phyloP scores from a whole-genome alignment of 1,139 yeast species.

The Debaryomyces sp. region DNA sequence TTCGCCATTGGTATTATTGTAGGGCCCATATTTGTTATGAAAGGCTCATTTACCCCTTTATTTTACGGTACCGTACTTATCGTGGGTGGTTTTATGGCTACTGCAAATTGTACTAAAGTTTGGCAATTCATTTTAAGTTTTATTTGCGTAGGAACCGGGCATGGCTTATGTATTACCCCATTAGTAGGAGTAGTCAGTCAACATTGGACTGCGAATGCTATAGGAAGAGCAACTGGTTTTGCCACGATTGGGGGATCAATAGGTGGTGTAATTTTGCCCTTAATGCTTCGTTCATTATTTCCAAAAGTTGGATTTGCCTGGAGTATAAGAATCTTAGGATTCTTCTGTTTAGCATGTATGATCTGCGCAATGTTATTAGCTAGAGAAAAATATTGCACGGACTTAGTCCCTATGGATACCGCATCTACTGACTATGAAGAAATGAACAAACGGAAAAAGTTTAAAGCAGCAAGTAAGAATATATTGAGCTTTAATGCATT shows the following conservation, averaged over 20 bases:
- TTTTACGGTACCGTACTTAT: constrained; percentile 28
- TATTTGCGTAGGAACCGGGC: constrained; percentile 37
- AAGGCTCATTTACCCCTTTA: constrained; percentile 33
- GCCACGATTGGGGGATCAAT: constrained; percentile 45
- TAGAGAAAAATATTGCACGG: constrained; percentile 10
- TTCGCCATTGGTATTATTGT: constrained; percentile 35
- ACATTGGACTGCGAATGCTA: constrained; percentile 38
- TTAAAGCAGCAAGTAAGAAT: constrained; percentile 13
- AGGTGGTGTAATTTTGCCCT: constrained; percentile 41
- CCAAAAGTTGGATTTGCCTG: constrained; percentile 35
- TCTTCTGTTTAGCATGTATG: constrained; percentile 35
- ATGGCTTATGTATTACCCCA: constrained; percentile 39
- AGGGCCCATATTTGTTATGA: constrained; percentile 41
- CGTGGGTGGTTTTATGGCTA: constrained; percentile 37
- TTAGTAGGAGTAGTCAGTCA: constrained; percentile 36
- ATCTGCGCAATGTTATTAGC: constrained; percentile 11
- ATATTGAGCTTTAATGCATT: constrained; percentile 29
- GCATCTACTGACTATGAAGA: constrained; percentile 2
- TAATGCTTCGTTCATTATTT: constrained; percentile 35
- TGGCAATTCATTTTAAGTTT: constrained; percentile 41
- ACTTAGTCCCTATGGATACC: constrained; percentile 8
- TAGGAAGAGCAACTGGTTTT: constrained; percentile 39
- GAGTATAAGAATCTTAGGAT: constrained; percentile 39
- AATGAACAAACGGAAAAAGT: constrained; percentile 8
- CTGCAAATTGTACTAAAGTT: constrained; percentile 30